These are phyloP conservation scores for Xylaria telfairii DNA, from an alignment of 495 filamentous ascomycete species.

Conservation along the genomic window DNA sequence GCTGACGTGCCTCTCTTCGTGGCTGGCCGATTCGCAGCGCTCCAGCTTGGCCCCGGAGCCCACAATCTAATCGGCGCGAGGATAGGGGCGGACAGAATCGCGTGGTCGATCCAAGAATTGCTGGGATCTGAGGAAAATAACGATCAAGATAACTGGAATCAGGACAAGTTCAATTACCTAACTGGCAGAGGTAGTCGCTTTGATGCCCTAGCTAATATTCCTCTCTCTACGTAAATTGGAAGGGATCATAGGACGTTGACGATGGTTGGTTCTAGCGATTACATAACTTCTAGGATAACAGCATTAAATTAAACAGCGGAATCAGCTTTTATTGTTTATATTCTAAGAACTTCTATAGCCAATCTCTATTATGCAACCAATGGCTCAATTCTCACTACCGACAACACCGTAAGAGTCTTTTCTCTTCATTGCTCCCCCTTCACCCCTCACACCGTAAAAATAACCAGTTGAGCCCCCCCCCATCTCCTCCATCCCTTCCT, in stretches of 20 bases:
- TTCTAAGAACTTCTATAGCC: background rate
- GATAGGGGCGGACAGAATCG: conserved; percentile 65
- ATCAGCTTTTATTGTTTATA: background rate
- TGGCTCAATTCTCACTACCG: background rate
- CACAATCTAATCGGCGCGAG: conserved; percentile 69
- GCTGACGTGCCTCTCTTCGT: conserved; percentile 66
- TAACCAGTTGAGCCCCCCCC: background rate
- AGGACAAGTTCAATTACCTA: conserved; percentile 37
- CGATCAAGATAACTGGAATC: conserved; percentile 30
- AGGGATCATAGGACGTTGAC: background rate
- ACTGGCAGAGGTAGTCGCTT: conserved; percentile 38
- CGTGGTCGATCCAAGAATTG: conserved; percentile 64
- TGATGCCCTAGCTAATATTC: conserved; percentile 29
- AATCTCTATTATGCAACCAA: background rate
- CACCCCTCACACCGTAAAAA: background rate
- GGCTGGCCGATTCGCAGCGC: conserved; percentile 62
- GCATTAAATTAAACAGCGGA: background rate
- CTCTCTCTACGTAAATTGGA: background rate
- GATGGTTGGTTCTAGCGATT: background rate
- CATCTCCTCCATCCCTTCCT: background rate
- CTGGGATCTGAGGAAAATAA: conserved; percentile 31
- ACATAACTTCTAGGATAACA: background rate
- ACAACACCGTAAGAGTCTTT: background rate
- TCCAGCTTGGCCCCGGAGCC: conserved; percentile 66
- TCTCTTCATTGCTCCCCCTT: too few relatives aligned